Conservation (phyloP, 495 filamentous ascomycete genomes). For the Xylaria longipes region DNA sequence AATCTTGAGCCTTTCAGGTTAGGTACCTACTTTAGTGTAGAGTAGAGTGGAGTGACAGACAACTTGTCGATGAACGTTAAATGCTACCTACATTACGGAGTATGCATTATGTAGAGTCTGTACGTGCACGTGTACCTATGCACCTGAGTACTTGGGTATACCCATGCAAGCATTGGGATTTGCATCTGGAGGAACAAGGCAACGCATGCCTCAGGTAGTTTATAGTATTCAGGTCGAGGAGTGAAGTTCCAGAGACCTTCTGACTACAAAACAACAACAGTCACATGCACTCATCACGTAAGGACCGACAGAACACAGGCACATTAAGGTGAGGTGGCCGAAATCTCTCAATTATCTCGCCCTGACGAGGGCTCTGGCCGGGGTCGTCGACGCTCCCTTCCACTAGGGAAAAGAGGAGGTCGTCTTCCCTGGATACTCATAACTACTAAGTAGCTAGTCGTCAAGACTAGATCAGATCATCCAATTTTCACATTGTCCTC, state of each 20-base stretch:
- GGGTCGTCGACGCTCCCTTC: slow-evolving; percentile 34
- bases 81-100: too few relatives aligned
- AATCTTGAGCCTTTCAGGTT: background rate
- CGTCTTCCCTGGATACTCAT: slow-evolving; percentile 23
- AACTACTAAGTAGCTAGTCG: slow-evolving; percentile 34
- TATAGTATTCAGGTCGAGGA: background rate
- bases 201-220: background rate
- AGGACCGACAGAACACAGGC: slow-evolving; percentile 14
- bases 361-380: slow-evolving; percentile 51
- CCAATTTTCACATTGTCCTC: slow-evolving; percentile 21
- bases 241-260: background rate
- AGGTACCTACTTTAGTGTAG: too few relatives aligned
- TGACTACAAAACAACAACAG: background rate
- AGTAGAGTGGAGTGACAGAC: too few relatives aligned
- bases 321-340: slow-evolving; percentile 50
- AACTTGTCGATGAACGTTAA: too few relatives aligned
- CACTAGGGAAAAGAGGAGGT: slow-evolving; percentile 13
- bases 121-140: too few relatives aligned
- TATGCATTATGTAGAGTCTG: too few relatives aligned
- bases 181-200: too few relatives aligned
- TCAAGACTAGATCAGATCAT: slow-evolving; percentile 37
- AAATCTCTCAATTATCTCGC: slow-evolving; percentile 52
- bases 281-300: slow-evolving; percentile 6
- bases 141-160: too few relatives aligned
- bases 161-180: too few relatives aligned